phyloP scores from a whole-genome alignment of 106 monocot species.

The Allium cepa region DNA sequence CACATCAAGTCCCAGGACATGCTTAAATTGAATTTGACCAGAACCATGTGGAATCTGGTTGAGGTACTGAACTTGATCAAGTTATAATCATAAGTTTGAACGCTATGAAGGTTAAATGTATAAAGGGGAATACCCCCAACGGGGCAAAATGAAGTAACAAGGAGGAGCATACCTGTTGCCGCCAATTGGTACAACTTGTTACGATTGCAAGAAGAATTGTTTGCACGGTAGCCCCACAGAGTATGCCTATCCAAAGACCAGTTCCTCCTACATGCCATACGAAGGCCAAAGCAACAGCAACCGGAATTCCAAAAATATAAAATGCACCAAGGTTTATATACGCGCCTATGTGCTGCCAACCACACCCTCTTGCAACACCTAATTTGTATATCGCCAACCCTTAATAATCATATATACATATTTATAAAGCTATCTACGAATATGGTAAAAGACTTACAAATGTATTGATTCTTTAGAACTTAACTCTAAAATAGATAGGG shows the following conservation, averaged over 20 bases:
- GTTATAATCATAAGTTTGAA: background rate
- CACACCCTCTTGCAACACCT: constrained; percentile 63
- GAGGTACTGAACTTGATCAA: background rate
- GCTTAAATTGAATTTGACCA: background rate
- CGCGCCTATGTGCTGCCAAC: constrained; percentile 72
- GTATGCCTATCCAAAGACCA: constrained; percentile 81
- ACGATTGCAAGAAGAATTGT: constrained; percentile 39
- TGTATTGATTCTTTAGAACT: background rate
- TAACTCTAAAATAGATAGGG: background rate
- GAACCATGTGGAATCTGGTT: background rate
- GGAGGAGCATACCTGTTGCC: constrained; percentile 45
- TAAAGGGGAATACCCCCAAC: background rate
- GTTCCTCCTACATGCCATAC: constrained; percentile 36
- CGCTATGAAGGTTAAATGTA: background rate
- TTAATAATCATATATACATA: background rate
- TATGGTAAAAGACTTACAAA: too few species aligned
- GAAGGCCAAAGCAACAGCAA: constrained; percentile 52
- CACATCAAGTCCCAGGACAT: too few species aligned
- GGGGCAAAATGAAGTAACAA: background rate
- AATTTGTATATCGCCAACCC: background rate
- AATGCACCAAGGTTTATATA: constrained; percentile 61
- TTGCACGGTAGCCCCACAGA: constrained; percentile 51
- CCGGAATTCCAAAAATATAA: constrained; percentile 65
- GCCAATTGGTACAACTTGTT: constrained; percentile 75
- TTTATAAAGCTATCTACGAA: background rate